phyloP scores from a whole-genome alignment of 2,329 filamentous ascomycete genomes.

The Ascochyta viciae-villosae region DNA sequence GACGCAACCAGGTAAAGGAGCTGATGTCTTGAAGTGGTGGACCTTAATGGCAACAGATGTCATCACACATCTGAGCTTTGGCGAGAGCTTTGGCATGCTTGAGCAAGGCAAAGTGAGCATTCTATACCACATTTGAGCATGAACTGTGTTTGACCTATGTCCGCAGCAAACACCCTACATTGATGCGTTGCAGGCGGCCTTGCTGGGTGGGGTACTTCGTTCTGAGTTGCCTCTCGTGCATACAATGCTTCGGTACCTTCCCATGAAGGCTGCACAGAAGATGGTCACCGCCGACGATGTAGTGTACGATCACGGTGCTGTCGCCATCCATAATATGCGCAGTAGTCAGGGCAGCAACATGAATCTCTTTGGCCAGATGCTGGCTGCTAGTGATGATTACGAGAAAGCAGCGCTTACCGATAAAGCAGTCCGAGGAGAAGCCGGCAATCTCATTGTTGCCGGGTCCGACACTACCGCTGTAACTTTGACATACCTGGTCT shows the following conservation, averaged over 20 bases:
- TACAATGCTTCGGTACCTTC: slow-evolving; percentile 22
- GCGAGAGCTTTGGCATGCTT: slow-evolving; percentile 50
- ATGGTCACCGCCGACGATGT: slow-evolving; percentile 23
- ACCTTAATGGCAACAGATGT: slow-evolving; percentile 52
- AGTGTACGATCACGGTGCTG: slow-evolving; percentile 17
- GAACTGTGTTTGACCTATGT: background rate
- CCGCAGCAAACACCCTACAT: slow-evolving; percentile 36
- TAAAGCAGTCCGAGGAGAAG: slow-evolving; percentile 38
- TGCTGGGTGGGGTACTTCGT: slow-evolving; percentile 41
- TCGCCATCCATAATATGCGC: slow-evolving; percentile 28
- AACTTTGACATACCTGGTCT: slow-evolving; percentile 45
- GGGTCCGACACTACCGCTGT: slow-evolving; percentile 47
- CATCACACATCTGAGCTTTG: slow-evolving; percentile 49
- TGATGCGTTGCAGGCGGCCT: slow-evolving; percentile 32
- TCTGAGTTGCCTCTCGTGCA: slow-evolving; percentile 41
- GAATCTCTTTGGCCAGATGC: slow-evolving; percentile 26
- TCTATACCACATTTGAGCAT: background rate
- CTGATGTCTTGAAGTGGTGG: slow-evolving; percentile 49
- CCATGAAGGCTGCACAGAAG: slow-evolving; percentile 8
- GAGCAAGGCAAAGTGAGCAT: slow-evolving; percentile 42
- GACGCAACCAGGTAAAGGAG: slow-evolving; percentile 23
- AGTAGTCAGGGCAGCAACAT: slow-evolving; percentile 18
- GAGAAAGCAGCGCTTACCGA: slow-evolving; percentile 33
- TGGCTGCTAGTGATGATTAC: slow-evolving; percentile 26
- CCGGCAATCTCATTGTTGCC: slow-evolving; percentile 42